phyloP scores from a whole-genome alignment of 495 filamentous ascomycete species.

The Penicillium salamii region DNA sequence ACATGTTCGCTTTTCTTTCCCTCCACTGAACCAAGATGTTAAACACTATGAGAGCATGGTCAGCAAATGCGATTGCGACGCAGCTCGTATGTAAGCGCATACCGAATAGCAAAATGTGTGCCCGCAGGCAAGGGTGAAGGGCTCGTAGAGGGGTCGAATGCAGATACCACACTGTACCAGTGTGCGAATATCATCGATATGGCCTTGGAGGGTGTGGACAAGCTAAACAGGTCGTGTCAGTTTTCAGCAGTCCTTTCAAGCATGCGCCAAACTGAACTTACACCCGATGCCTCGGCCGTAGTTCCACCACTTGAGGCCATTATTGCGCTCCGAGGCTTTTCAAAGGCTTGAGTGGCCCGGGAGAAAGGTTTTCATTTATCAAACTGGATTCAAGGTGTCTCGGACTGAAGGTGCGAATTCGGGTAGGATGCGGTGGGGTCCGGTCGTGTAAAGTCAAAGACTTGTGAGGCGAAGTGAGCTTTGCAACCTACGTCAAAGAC shows the following conservation, averaged over 20 bases:
- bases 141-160: slow-evolving; percentile 66
- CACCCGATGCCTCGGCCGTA: slow-evolving; percentile 29
- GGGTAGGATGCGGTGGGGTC: slow-evolving; percentile 19
- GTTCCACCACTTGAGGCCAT: slow-evolving; percentile 17
- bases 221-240: slow-evolving; percentile 30
- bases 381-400: slow-evolving; percentile 7
- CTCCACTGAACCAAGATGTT: slow-evolving; percentile 60
- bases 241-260: neutral
- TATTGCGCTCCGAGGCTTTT: slow-evolving; percentile 1
- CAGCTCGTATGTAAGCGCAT: slow-evolving; percentile 14
- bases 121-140: slow-evolving; percentile 67
- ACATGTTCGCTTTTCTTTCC: slow-evolving; percentile 63
- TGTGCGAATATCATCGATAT: slow-evolving; percentile 47
- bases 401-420: slow-evolving; percentile 16
- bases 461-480: slow-evolving; percentile 6
- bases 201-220: slow-evolving; percentile 46
- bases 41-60: slow-evolving; percentile 51
- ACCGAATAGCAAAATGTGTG: slow-evolving; percentile 76
- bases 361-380: slow-evolving; percentile 6
- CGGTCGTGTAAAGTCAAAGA: slow-evolving; percentile 13
- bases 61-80: neutral
- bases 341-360: slow-evolving; percentile 1
- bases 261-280: slow-evolving; percentile 16
- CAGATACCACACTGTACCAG: slow-evolving; percentile 67
- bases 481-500: neutral